phyloP scores from a whole-genome alignment of 352 stramenopile genomes.

The Peronospora farinosa region DNA sequence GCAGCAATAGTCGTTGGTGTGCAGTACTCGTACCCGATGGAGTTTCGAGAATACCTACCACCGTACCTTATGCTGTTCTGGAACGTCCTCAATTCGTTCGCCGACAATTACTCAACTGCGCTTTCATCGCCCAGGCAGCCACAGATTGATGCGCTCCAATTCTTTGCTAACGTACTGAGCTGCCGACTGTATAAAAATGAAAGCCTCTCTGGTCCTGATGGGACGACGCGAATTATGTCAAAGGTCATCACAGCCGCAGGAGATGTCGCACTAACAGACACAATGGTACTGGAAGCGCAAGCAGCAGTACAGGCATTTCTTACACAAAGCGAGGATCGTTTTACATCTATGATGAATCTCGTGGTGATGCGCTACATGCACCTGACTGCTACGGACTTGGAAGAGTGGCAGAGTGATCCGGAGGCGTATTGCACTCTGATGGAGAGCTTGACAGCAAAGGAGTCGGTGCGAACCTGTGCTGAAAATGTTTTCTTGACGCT shows the following conservation, averaged over 20 bases:
- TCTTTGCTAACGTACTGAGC: conserved; percentile 76
- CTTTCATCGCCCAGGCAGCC: conserved; percentile 29
- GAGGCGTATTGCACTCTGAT: conserved; percentile 59
- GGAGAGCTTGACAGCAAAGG: conserved; percentile 70
- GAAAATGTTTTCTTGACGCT: conserved; percentile 83
- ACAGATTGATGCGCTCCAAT: conserved; percentile 73
- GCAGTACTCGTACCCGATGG: conserved; percentile 77
- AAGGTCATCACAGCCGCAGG: conserved; percentile 80
- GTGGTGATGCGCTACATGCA: conserved; percentile 77
- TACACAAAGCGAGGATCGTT: conserved; percentile 27
- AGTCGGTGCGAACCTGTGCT: conserved; percentile 71
- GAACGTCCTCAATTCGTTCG: conserved; percentile 38
- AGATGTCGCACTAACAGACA: conserved; percentile 65
- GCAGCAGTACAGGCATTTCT: conserved; percentile 55
- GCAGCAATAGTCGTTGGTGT: conserved; percentile 57
- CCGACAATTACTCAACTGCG: background rate
- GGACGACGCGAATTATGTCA: conserved; percentile 38
- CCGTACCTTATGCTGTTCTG: conserved; percentile 66
- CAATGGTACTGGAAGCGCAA: conserved; percentile 73
- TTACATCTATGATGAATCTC: conserved; percentile 56
- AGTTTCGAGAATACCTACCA: conserved; percentile 74
- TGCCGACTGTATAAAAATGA: conserved; percentile 78
- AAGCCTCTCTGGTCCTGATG: conserved; percentile 38
- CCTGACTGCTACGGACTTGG: conserved; percentile 46
- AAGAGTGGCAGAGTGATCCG: conserved; percentile 64